Conservation (phyloP, 1,284 basidiomycete genomes). For the Sparassis latifolia region DNA sequence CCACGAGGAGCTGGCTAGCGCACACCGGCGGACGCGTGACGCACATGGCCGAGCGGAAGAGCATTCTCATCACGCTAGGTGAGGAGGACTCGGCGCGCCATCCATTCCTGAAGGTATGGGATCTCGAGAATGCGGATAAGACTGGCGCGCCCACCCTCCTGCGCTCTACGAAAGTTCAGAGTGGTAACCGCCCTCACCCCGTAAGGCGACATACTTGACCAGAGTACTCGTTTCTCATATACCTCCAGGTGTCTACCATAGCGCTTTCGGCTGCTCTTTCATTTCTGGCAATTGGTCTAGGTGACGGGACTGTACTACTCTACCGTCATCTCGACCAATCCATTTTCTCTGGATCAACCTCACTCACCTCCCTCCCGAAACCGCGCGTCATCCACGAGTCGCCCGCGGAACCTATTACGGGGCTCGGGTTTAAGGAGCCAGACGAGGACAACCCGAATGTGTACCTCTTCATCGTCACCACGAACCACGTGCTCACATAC, state of each 20-base stretch:
- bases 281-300: slow-evolving; percentile 86
- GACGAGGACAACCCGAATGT: slow-evolving; percentile 42
- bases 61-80: slow-evolving; percentile 79
- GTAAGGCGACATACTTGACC: slow-evolving; percentile 35
- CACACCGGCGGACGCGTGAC: slow-evolving; percentile 74
- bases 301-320: slow-evolving; percentile 90
- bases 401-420: slow-evolving; percentile 83
- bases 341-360: slow-evolving; percentile 52
- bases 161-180: slow-evolving; percentile 74
- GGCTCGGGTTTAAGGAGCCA: slow-evolving; percentile 80
- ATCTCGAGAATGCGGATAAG: slow-evolving; percentile 70
- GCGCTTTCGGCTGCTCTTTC: slow-evolving; percentile 78
- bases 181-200: slow-evolving; percentile 75
- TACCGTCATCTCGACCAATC: slow-evolving; percentile 91
- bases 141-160: slow-evolving; percentile 62
- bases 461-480: slow-evolving; percentile 85
- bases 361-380: slow-evolving; percentile 74
- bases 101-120: slow-evolving; percentile 87
- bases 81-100: slow-evolving; percentile 75
- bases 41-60: slow-evolving; percentile 77
- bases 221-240: slow-evolving; percentile 1
- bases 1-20: slow-evolving; percentile 68
- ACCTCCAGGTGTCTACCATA: slow-evolving; percentile 66
- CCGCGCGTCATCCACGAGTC: slow-evolving; percentile 75
- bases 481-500: slow-evolving; percentile 73